phyloP scores from a whole-genome alignment of 1,284 basidiomycete species.

The Rhodotorula glutinis region DNA sequence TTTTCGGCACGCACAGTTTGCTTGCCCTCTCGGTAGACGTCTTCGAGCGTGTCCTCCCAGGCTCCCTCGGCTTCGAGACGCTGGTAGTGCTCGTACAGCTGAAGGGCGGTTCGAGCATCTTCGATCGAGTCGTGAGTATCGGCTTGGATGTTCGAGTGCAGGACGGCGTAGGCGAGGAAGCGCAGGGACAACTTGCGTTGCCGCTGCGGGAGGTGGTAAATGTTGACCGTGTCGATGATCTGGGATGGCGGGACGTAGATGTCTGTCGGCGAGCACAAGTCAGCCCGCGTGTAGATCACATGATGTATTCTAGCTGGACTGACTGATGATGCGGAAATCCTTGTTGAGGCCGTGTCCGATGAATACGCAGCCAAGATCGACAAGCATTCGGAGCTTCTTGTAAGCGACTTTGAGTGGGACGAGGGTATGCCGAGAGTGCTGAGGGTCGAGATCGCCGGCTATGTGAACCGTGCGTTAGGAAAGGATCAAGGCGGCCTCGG shows the following conservation, averaged over 20 bases:
- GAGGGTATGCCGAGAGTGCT: conserved; percentile 76
- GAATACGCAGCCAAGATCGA: conserved; percentile 93
- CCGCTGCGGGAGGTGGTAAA: conserved; percentile 78
- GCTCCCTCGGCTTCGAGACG: conserved; percentile 68
- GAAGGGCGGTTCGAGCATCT: conserved; percentile 83
- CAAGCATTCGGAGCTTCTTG: conserved; percentile 91
- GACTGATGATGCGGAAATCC: conserved; percentile 97
- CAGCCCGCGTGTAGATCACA: neutral
- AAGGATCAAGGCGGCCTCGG: neutral
- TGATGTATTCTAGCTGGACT: conserved; percentile 45
- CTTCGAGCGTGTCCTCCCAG: conserved; percentile 85
- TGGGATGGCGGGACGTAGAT: conserved; percentile 92
- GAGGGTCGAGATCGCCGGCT: conserved; percentile 90
- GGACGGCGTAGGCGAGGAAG: conserved; percentile 89
- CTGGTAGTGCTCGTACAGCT: conserved; percentile 79
- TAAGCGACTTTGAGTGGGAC: conserved; percentile 95
- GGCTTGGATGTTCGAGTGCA: conserved; percentile 86
- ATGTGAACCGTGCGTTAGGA: neutral
- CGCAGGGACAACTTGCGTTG: conserved; percentile 86
- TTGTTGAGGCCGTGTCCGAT: conserved; percentile 99
- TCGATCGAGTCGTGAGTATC: conserved; percentile 91
- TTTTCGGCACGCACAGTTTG: conserved; percentile 22
- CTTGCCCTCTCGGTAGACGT: conserved; percentile 57
- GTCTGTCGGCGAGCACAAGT: conserved; percentile 55
- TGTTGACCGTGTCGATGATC: conserved; percentile 93